Percentiles rank a stretch among this genome's conserved stretches.
Conservation (phyloP, 2,329 filamentous ascomycete species). For the Fusarium acutatum region DNA sequence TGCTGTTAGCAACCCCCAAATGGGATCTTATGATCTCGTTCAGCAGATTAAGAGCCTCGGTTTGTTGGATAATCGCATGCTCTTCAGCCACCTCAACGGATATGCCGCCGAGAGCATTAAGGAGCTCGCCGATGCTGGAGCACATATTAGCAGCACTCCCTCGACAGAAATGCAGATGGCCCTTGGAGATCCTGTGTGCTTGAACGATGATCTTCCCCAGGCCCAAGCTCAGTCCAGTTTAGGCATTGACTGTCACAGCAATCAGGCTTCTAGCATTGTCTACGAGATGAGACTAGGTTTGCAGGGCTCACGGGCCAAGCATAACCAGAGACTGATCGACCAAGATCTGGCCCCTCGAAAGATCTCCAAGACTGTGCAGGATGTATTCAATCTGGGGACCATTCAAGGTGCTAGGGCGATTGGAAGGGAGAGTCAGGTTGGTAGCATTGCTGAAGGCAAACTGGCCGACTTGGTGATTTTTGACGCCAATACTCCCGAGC, state of each 20-base stretch:
- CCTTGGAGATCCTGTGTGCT: not conserved
- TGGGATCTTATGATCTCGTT: not conserved
- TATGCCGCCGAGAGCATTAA: not conserved
- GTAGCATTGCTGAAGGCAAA: conserved; percentile 1
- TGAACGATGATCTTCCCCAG: not conserved
- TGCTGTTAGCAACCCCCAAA: not conserved
- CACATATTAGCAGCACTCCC: conserved; percentile 7
- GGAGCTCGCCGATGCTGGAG: not conserved
- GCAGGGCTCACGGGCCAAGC: not conserved
- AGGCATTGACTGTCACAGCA: conserved; percentile 4
- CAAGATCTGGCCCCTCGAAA: not conserved
- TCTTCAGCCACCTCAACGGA: conserved; percentile 7
- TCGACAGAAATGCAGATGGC: conserved; percentile 23
- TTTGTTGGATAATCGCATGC: not conserved
- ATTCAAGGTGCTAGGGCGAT: conserved; percentile 2
- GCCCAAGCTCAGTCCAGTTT: conserved; percentile 3
- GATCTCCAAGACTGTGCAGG: not conserved
- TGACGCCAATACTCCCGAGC: not conserved
- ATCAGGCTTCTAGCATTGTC: conserved; percentile 1
- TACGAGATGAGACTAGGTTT: conserved; percentile 8
- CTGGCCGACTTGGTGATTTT: not conserved
- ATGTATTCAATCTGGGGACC: not conserved
- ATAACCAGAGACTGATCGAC: not conserved
- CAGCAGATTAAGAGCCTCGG: not conserved
- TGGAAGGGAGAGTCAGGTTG: not conserved